These are phyloP conservation scores for Coemansia javaensis DNA, from an alignment of 192 early-diverging fungal species.

Conservation along the genomic window DNA sequence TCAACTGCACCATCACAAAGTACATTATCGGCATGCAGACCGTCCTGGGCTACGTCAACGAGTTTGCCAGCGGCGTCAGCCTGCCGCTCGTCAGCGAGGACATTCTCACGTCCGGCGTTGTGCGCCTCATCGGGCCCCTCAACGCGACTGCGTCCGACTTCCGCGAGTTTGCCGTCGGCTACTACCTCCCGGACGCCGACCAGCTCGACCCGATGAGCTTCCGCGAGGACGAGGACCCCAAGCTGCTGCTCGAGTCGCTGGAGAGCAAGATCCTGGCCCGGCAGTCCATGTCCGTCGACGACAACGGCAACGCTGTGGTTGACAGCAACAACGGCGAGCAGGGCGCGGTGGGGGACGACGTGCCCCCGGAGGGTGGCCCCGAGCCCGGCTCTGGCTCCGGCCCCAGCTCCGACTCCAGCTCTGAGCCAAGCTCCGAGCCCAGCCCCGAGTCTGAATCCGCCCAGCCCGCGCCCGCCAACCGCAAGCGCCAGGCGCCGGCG, in stretches of 20 bases:
- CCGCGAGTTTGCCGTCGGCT: conserved; percentile 27
- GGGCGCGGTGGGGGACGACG: no score
- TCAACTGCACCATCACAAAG: conserved; percentile 50
- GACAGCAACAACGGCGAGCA: no score
- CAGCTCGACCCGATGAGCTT: conserved; percentile 20
- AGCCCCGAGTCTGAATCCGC: no score
- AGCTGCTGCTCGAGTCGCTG: not conserved
- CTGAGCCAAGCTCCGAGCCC: no score
- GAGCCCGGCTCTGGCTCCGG: not conserved
- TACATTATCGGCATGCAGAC: conserved; percentile 34
- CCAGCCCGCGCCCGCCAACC: no score
- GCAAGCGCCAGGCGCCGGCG: no score
- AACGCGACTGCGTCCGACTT: conserved; percentile 21
- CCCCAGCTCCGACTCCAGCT: not conserved
- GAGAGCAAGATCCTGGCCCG: not conserved
- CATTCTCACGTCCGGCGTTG: conserved; percentile 14
- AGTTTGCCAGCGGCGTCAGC: conserved; percentile 20
- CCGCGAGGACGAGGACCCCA: conserved; percentile 1
- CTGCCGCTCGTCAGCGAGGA: conserved; percentile 31
- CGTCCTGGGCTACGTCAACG: conserved; percentile 33
- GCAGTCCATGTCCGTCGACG: no score
- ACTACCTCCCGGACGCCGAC: conserved; percentile 30
- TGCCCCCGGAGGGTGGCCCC: no score
- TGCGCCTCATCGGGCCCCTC: conserved; percentile 15
- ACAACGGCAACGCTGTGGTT: no score